phyloP scores from a whole-genome alignment of 2,329 filamentous ascomycete species.

The Hypoxylon sp. region DNA sequence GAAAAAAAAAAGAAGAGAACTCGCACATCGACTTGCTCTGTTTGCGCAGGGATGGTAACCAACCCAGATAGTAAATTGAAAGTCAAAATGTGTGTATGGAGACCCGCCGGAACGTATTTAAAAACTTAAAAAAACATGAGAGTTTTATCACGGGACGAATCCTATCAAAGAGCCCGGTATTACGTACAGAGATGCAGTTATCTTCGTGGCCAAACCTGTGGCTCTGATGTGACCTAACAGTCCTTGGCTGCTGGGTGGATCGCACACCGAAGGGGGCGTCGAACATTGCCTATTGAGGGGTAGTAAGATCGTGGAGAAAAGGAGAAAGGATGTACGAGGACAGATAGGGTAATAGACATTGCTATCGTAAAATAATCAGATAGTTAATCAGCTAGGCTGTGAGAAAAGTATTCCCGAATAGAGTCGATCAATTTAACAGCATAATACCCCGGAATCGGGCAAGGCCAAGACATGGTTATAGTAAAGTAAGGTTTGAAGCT shows the following conservation, averaged over 20 bases:
- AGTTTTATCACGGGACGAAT: constrained; percentile 19
- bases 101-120: not conserved
- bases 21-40: not conserved
- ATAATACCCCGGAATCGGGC: not conserved
- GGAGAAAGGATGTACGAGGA: not conserved
- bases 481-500: constrained; percentile 3
- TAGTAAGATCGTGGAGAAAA: constrained; percentile 28
- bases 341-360: not conserved
- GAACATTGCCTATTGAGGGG: constrained; percentile 24
- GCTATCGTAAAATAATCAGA: constrained; percentile 4
- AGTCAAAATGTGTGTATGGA: not conserved
- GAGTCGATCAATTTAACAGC: not conserved
- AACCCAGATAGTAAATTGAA: not conserved
- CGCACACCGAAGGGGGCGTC: constrained; percentile 4
- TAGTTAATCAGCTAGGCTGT: no score
- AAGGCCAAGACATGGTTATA: not conserved
- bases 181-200: constrained; percentile 22
- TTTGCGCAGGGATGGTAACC: constrained; percentile 5
- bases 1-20: not conserved
- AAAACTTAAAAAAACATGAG: not conserved
- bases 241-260: not conserved
- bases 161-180: constrained; percentile 16
- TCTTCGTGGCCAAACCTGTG: not conserved
- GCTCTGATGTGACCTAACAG: not conserved
- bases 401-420: not conserved